These are phyloP conservation scores for Alternaria sp. DNA, from an alignment of 2,329 filamentous ascomycete species.

Conservation along the genomic window DNA sequence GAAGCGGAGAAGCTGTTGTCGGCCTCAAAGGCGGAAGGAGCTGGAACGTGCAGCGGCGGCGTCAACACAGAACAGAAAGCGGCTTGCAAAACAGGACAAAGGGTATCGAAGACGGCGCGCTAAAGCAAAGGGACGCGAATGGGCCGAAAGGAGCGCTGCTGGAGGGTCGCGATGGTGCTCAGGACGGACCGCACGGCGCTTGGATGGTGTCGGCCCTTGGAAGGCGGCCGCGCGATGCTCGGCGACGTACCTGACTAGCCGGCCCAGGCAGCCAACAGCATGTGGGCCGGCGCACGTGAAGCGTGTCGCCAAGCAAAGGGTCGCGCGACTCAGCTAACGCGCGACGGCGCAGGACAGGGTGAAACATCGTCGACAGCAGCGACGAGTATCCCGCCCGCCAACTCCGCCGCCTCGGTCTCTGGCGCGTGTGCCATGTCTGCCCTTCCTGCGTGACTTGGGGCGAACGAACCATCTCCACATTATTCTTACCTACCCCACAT, in stretches of 20 bases:
- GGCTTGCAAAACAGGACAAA: neutral
- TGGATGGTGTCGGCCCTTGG: neutral
- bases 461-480: constrained; percentile 12
- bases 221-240: no score
- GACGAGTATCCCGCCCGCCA: constrained; percentile 3
- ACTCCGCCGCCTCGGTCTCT: constrained; percentile 6
- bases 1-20: constrained; percentile 8
- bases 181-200: neutral
- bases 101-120: neutral
- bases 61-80: neutral
- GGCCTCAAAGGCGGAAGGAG: constrained; percentile 9
- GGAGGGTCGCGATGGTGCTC: neutral
- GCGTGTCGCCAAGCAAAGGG: constrained; percentile 29
- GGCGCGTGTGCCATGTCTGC: constrained; percentile 8
- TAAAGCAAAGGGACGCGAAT: neutral
- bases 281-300: constrained; percentile 24
- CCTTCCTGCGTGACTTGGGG: constrained; percentile 16
- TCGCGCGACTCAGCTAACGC: constrained; percentile 21
- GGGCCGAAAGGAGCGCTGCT: constrained; percentile 3
- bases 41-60: constrained; percentile 6
- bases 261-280: constrained; percentile 10
- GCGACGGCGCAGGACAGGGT: constrained; percentile 16
- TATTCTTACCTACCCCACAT: constrained; percentile 18
- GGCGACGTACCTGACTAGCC: constrained; percentile 27
- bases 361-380: constrained; percentile 3